Conservation (phyloP, 805 yeast genomes). For the Barnettozyma botsteinii region DNA sequence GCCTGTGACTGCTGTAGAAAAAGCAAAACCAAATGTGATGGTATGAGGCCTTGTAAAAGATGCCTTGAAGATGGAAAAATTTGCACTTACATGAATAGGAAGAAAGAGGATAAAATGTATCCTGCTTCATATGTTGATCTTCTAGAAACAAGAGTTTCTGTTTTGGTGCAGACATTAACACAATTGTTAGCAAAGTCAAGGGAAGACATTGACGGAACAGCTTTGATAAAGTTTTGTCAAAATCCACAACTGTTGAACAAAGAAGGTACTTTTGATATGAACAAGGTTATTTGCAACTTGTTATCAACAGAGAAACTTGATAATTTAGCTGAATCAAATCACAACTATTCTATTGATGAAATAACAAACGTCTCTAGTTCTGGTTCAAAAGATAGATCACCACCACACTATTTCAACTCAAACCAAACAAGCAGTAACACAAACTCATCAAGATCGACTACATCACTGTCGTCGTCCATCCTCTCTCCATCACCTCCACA, state of each 20-base stretch:
- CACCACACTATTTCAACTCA: background rate
- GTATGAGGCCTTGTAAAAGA: slow-evolving; percentile 42
- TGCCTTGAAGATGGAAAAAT: slow-evolving; percentile 50
- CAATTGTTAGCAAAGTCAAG: slow-evolving; percentile 20
- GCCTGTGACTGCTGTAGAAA: slow-evolving; percentile 45
- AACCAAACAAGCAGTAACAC: background rate
- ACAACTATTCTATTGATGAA: slow-evolving; percentile 19
- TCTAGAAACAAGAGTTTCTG: slow-evolving; percentile 43
- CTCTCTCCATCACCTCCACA: background rate
- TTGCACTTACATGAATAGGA: slow-evolving; percentile 51
- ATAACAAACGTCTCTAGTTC: slow-evolving; percentile 18
- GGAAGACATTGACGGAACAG: slow-evolving; percentile 5
- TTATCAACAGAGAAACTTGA: slow-evolving; percentile 21
- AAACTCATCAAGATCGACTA: background rate
- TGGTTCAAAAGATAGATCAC: background rate
- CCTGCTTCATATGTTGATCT: slow-evolving; percentile 44
- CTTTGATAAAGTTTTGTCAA: slow-evolving; percentile 14
- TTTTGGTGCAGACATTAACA: slow-evolving; percentile 38
- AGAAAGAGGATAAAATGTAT: slow-evolving; percentile 40
- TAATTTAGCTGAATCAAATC: slow-evolving; percentile 22
- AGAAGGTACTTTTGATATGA: slow-evolving; percentile 23
- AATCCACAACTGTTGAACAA: slow-evolving; percentile 16
- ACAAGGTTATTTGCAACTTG: slow-evolving; percentile 21
- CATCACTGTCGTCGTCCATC: background rate
- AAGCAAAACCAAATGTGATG: slow-evolving; percentile 41